Percentiles rank a stretch among this genome's conserved stretches.
Conservation (phyloP, 805 yeast genomes). For the Saturnispora sanitii region DNA sequence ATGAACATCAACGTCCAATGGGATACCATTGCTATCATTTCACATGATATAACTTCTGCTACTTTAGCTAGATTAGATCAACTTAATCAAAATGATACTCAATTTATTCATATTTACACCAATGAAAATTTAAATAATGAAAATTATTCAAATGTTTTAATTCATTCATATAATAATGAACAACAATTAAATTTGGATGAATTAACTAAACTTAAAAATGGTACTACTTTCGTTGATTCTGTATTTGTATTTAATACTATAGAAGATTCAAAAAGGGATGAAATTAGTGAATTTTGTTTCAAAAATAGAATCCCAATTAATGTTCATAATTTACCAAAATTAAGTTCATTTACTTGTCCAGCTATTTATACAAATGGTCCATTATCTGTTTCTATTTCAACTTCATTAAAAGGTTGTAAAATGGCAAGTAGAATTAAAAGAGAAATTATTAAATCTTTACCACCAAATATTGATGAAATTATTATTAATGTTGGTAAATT, state of each 20-base stretch:
- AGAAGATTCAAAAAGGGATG: neutral
- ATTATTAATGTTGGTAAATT: slow-evolving; percentile 62
- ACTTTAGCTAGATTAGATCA: slow-evolving; percentile 1
- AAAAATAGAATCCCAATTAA: slow-evolving; percentile 72
- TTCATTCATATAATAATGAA: too few relatives aligned
- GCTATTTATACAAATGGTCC: slow-evolving; percentile 60
- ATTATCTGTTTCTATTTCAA: slow-evolving; percentile 74
- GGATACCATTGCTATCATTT: slow-evolving; percentile 2
- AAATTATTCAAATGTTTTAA: neutral
- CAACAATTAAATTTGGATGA: neutral
- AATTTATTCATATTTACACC: too few relatives aligned
- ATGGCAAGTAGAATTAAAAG: slow-evolving; percentile 73
- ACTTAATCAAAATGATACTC: neutral
- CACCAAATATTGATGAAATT: slow-evolving; percentile 58
- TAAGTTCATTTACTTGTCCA: slow-evolving; percentile 66
- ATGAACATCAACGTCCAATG: slow-evolving; percentile 13
- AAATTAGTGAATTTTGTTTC: slow-evolving; percentile 42
- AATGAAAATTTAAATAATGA: too few relatives aligned
- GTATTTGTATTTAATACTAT: slow-evolving; percentile 2
- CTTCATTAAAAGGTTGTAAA: slow-evolving; percentile 84
- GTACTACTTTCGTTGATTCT: neutral
- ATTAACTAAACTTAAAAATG: neutral
- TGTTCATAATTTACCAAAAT: slow-evolving; percentile 60
- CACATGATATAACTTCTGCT: neutral
- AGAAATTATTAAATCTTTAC: slow-evolving; percentile 56